Base-by-base conservation (phyloP, 805 yeast genomes). In the Nakazawaea populi region DNA sequence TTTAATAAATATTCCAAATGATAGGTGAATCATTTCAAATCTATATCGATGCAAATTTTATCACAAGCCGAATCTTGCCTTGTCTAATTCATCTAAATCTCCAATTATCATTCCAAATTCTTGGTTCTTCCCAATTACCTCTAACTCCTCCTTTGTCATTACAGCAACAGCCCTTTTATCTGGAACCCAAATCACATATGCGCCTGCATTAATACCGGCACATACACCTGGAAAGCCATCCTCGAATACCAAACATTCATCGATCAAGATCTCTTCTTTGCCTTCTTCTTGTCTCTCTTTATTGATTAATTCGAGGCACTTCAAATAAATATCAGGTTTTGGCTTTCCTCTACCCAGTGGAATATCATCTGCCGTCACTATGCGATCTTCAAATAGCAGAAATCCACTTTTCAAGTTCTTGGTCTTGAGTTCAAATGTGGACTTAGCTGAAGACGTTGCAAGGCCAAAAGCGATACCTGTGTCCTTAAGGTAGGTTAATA, bases 161-260 rank as follows among this genome's bases (percentile, higher is more conserved):
- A 79, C 76, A 18, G 73, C 70, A 35, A 78, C 60, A 0, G 96
- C 96, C 52, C 87, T 80, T 29, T 76, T 75, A 66, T 92, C 92
- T 8, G 99, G 98, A 11, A 91, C 86, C 99, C 98, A 94, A 45
- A 92, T 77, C n/a, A 92, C 96, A 49, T 75, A 76, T 11, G 89
- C 87, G 9, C 90, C 91, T 36, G 96, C 89, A 14, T 87, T 83
- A 51, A 76, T 77, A 11, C 96, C 99, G 4, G 96, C 85, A 14
- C 72, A 62, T 27, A 92, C 92, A 3, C 99, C 99, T 0, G 96
- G 91, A 42, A 90, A 73, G 3, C 97, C 98, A 68, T 94, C 99
- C 71, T 94, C 99, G 66, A 94, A 94, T 1, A 94, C 86, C 34
- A 94, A 66, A 60, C 96, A 87, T 60, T 94, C 96, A 34, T 80